These are phyloP conservation scores for Cytospora leucostoma DNA, from an alignment of 2,329 filamentous ascomycete genomes.

Conservation along the genomic window DNA sequence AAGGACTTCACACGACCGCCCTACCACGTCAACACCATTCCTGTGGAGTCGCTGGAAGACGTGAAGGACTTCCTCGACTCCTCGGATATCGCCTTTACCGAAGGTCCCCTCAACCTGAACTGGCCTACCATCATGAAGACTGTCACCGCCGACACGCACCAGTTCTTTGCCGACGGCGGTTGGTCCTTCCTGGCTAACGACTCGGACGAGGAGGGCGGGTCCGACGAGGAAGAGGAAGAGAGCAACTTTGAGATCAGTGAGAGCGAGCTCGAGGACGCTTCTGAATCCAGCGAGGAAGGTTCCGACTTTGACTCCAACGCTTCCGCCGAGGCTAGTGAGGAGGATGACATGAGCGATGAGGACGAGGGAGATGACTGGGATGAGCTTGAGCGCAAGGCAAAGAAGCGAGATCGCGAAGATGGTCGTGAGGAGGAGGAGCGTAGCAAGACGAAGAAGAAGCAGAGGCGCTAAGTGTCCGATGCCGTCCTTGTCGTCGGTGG, in stretches of 20 bases:
- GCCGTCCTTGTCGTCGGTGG: background rate
- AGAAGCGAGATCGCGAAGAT: constrained; percentile 73
- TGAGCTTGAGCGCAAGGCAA: constrained; percentile 87
- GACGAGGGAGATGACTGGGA: constrained; percentile 92
- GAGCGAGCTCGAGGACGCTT: constrained; percentile 80
- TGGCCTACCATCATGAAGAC: constrained; percentile 99
- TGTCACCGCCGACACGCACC: constrained; percentile 87
- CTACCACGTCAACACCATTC: constrained; percentile 96
- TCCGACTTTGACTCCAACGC: constrained; percentile 93
- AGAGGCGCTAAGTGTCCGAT: constrained; percentile 7
- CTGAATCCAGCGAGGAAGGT: constrained; percentile 76
- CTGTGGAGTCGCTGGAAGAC: constrained; percentile 88
- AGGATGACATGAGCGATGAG: constrained; percentile 70
- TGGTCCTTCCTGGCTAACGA: constrained; percentile 92
- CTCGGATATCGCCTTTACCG: constrained; percentile 89
- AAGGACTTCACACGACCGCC: constrained; percentile 93
- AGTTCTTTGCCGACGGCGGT: constrained; percentile 92
- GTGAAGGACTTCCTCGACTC: constrained; percentile 98
- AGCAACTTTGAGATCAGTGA: constrained; percentile 90
- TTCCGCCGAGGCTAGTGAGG: constrained; percentile 78
- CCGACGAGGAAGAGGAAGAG: constrained; percentile 83
- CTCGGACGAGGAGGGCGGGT: constrained; percentile 78
- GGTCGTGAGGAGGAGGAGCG: constrained; percentile 75
- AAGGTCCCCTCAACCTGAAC: constrained; percentile 95
- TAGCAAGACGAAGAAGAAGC: constrained; percentile 67